These are phyloP conservation scores for Cenchrus fungigraminus DNA, from an alignment of 176 grass and related monocot genomes.

Conservation along the genomic window DNA sequence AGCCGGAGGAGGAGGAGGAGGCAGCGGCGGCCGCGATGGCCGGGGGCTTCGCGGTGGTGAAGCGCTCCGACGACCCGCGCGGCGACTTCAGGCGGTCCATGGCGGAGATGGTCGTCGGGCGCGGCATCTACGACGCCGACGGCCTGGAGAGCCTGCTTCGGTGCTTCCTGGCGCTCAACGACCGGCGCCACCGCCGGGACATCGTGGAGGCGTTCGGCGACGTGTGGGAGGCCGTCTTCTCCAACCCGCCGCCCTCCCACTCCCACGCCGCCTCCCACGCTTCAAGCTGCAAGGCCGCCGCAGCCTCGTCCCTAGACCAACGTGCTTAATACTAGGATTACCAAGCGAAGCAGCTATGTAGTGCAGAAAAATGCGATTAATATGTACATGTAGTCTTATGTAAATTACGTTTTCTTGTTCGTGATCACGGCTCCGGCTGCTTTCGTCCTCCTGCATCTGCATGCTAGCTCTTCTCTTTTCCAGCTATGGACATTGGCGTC, in stretches of 20 bases:
- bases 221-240: conserved; percentile 77
- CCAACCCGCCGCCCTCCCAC: background rate
- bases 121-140: conserved; percentile 73
- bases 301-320: conserved; percentile 15
- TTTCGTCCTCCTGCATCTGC: background rate
- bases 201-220: conserved; percentile 80
- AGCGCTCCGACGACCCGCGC: conserved; percentile 79
- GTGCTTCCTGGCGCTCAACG: conserved; percentile 84
- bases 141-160: conserved; percentile 79
- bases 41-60: conserved; percentile 83
- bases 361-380: background rate
- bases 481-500: background rate
- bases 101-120: conserved; percentile 86
- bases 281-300: conserved; percentile 15
- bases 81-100: conserved; percentile 87
- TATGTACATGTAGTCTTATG: conserved; percentile 21
- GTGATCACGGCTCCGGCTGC: background rate
- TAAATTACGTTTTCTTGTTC: conserved; percentile 44
- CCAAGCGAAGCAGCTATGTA: background rate
- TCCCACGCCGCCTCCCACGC: background rate
- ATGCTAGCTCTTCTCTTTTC: background rate
- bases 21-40: conserved; percentile 8
- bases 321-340: conserved; percentile 12
- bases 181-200: conserved; percentile 61
- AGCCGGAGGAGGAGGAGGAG: background rate